A percentile compares a stretch with the other conserved stretches of the same genome.
These are phyloP conservation scores for Leptodermis oblonga DNA, from an alignment of 257 asterid species.

Conservation along the genomic window DNA sequence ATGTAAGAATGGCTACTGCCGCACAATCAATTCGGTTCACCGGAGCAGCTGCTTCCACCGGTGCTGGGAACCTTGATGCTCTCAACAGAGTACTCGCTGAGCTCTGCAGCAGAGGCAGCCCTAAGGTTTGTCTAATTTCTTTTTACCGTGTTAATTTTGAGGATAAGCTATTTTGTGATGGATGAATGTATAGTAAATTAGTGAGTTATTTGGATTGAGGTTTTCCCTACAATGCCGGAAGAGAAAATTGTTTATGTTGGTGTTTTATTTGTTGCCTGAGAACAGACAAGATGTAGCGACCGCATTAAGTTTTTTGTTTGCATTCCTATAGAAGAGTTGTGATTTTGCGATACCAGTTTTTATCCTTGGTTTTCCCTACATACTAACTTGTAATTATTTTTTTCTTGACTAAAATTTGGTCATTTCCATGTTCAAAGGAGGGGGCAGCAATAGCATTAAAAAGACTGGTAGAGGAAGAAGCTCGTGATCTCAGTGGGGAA, in stretches of 20 bases:
- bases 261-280: neutral
- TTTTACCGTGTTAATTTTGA: neutral
- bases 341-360: neutral
- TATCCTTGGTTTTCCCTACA: neutral
- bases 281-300: no score
- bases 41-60: constrained; percentile 51
- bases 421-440: constrained; percentile 47
- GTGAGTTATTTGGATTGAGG: neutral
- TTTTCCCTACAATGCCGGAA: neutral
- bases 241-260: neutral
- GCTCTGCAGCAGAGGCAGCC: constrained; percentile 64
- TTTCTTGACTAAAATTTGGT: constrained; percentile 1
- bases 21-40: constrained; percentile 62
- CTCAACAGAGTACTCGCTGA: constrained; percentile 65
- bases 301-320: neutral
- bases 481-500: constrained; percentile 83
- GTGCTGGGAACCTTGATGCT: constrained; percentile 63
- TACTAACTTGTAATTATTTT: neutral
- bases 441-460: constrained; percentile 74
- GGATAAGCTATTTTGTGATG: neutral
- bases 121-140: constrained; percentile 40
- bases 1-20: constrained; percentile 34
- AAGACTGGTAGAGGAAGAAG: constrained; percentile 82
- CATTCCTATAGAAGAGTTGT: no score
- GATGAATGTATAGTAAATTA: neutral